Percentiles rank a stretch among this genome's conserved stretches.
These are phyloP conservation scores for Brettanomyces custersianus DNA, from an alignment of 805 yeast species.

Conservation along the genomic window DNA sequence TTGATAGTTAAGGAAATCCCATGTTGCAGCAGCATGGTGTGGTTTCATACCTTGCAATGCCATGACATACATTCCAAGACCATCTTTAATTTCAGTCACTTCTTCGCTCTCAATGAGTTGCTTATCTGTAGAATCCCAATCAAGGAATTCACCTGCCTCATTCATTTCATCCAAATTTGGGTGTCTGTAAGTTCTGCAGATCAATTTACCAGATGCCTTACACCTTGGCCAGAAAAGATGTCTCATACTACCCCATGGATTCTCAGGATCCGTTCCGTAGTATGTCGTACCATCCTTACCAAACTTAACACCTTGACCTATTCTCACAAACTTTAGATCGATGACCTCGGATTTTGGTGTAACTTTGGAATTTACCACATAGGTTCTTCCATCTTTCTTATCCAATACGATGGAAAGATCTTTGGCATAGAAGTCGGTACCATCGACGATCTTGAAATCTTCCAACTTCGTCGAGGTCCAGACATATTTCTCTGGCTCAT, in stretches of 20 bases:
- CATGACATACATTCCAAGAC: constrained; percentile 77
- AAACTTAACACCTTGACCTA: constrained; percentile 77
- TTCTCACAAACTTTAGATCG: constrained; percentile 52
- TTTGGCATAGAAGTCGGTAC: constrained; percentile 74
- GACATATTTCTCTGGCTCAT: constrained; percentile 41
- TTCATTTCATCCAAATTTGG: constrained; percentile 7
- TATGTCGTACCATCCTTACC: constrained; percentile 81
- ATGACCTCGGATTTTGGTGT: constrained; percentile 56
- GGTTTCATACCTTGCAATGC: constrained; percentile 99
- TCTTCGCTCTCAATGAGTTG: constrained; percentile 9
- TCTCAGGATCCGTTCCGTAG: constrained; percentile 73
- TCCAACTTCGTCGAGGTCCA: constrained; percentile 94
- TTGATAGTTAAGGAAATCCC: constrained; percentile 92
- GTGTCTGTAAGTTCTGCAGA: constrained; percentile 25
- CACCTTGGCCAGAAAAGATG: constrained; percentile 96
- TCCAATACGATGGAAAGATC: constrained; percentile 53
- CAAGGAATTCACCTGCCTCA: constrained; percentile 8
- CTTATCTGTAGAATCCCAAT: neutral
- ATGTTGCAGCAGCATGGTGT: constrained; percentile 94
- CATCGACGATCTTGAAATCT: constrained; percentile 57
- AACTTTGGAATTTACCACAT: constrained; percentile 54
- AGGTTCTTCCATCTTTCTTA: constrained; percentile 32
- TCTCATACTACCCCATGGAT: constrained; percentile 98
- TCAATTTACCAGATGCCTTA: constrained; percentile 55
- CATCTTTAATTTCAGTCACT: constrained; percentile 25